A percentile compares a stretch with the other conserved stretches of the same genome.
Conservation (phyloP, 768 basidiomycete species). For the Trametes meyenii region DNA sequence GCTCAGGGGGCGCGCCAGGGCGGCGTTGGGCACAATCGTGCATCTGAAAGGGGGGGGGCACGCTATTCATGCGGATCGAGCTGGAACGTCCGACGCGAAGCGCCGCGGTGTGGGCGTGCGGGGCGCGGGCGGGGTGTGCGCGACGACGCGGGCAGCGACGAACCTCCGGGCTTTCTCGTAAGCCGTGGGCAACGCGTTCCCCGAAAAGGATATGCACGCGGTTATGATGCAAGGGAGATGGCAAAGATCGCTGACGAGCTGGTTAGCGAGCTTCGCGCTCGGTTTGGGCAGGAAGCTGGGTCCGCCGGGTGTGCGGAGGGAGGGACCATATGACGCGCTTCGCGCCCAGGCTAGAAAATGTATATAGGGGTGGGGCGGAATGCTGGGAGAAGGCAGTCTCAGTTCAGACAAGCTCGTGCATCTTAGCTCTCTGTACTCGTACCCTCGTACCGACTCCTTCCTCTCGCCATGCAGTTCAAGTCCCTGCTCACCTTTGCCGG, state of each 20-base stretch:
- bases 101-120: too few species aligned
- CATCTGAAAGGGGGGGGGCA: not conserved
- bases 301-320: not conserved
- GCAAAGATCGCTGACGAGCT: slow-evolving; percentile 3
- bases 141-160: slow-evolving; percentile 10
- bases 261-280: not conserved
- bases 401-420: slow-evolving; percentile 8
- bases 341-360: not conserved
- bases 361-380: slow-evolving; percentile 15
- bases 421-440: slow-evolving; percentile 6
- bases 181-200: slow-evolving; percentile 14
- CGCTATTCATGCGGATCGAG: not conserved
- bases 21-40: not conserved
- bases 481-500: slow-evolving; percentile 17
- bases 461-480: slow-evolving; percentile 17
- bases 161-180: slow-evolving; percentile 19
- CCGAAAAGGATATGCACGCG: slow-evolving; percentile 4
- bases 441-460: not conserved
- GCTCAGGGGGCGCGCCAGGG: not conserved
- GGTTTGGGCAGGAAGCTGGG: slow-evolving; percentile 7
- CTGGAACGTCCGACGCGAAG: not conserved
- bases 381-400: slow-evolving; percentile 2
- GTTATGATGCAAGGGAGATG: slow-evolving; percentile 19
- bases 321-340: slow-evolving; percentile 20
- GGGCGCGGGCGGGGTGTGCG: not conserved